Percentiles rank a stretch among this genome's conserved stretches.
Conservation (phyloP, 2,329 filamentous ascomycete species). For the Aureobasidium sp. region DNA sequence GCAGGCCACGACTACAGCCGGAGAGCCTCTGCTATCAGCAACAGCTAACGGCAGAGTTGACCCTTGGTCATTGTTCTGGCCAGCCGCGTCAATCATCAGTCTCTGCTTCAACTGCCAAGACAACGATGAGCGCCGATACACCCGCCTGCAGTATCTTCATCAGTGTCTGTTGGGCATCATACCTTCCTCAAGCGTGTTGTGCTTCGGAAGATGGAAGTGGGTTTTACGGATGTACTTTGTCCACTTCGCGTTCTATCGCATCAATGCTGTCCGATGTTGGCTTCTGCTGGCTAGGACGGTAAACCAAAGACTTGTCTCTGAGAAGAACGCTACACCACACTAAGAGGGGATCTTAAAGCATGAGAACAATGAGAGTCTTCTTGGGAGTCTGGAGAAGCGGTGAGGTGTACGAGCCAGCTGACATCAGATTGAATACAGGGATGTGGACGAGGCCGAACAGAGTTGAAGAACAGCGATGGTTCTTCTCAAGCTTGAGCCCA, state of each 20-base stretch:
- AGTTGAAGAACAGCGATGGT: slow-evolving; percentile 17
- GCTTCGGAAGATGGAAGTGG: slow-evolving; percentile 51
- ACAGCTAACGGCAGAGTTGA: slow-evolving; percentile 46
- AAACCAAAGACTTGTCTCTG: slow-evolving; percentile 90
- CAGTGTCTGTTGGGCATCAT: slow-evolving; percentile 5
- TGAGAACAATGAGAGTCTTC: slow-evolving; percentile 3
- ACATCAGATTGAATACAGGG: slow-evolving; percentile 14
- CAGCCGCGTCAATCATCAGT: slow-evolving; percentile 62
- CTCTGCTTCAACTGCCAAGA: slow-evolving; percentile 45
- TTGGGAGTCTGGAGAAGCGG: slow-evolving; percentile 23
- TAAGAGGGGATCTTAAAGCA: slow-evolving; percentile 49
- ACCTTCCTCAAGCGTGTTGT: slow-evolving; percentile 22
- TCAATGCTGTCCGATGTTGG: slow-evolving; percentile 53
- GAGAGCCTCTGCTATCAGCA: slow-evolving; percentile 42
- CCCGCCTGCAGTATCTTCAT: slow-evolving; percentile 21
- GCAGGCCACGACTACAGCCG: slow-evolving; percentile 26
- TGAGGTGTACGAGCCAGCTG: slow-evolving; percentile 19
- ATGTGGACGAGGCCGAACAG: slow-evolving; percentile 15
- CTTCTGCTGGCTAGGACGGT: slow-evolving; percentile 35
- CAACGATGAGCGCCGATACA: slow-evolving; percentile 50
- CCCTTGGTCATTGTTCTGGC: slow-evolving; percentile 46
- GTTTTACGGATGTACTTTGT: slow-evolving; percentile 94
- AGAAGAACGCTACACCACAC: slow-evolving; percentile 75
- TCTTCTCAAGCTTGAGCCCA: slow-evolving; percentile 20
- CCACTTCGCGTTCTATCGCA: slow-evolving; percentile 46